Evolutionary conservation across 2,329 filamentous ascomycete species (phyloP), one percentile per base, ranked within the genome.

Genomic region (Claviceps digitariae): DNA sequence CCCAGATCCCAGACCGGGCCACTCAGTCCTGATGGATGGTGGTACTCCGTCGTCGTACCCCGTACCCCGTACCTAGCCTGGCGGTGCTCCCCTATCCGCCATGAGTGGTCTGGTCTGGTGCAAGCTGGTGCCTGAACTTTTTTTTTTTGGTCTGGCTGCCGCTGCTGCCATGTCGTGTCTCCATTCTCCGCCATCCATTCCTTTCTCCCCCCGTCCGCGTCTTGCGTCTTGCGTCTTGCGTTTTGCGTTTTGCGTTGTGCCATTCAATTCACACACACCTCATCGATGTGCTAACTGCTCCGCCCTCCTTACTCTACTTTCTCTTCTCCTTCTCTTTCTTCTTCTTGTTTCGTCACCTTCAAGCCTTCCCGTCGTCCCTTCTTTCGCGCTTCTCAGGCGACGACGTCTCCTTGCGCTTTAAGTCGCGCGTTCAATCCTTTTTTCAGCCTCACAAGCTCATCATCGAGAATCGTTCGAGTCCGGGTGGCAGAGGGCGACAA

Each of bases 131-230:
- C 41, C 48, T 49, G 36, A 23, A 50, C 55, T 51, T 29, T 44
- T 48, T 38, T 43, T 50, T 31, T 31, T 21, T 27, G 25, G 38
- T 50, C 50, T 48, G 43, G 48, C 56, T 50, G 25, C 45, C 10
- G 45, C 45, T 57, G 58, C 56, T 57, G 52, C 58, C 60, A 60
- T 66, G 62, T 65, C 61, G 62, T 66, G 64, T 64, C 64, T 65
- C 64, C 62, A 61, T 62, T 44, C 54, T 20, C 12, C 54, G 58
- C 55, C 54, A 54, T 53, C 55, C 59, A 55, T 62, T 66, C 62
- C 62, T 61, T 63, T 59, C 58, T 58, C 61, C 60, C 59, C 61
- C 60, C 60, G 60, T 15, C 20, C 21, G 23, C 17, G n/a, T 31
- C 21, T 13, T 25, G 27, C 45, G 44, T 46, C 23, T 46, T 46